Base-by-base conservation (phyloP, 805 yeast species). In the Blastobotrys muscicola region DNA sequence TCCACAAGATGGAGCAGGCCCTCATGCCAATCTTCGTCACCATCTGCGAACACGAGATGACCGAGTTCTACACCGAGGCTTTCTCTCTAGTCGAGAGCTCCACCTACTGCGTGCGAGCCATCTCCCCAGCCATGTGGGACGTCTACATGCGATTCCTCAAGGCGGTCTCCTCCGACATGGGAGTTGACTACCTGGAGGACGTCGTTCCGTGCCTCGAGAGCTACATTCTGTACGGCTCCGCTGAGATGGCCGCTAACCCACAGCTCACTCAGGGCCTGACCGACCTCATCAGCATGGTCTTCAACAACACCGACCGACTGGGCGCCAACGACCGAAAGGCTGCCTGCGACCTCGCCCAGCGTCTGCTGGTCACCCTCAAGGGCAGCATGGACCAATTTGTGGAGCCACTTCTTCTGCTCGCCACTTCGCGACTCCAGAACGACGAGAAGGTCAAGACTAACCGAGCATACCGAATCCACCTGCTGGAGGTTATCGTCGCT, bases 81-180 rank as follows among this genome's bases (percentile, higher is more conserved):
- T 75, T 86, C 58, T 94, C 85, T 48, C 68, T 92, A 56, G 76
- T 85, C 39, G 81, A 80, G 42, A 78, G 78, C 52, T 75, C 78
- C 48, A 75, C 85, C 14, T 76, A 80, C 58, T 60, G 79, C 45
- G 62, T 78, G 7, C 72, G 83, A 58, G 54, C 60, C 12, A 75
- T 83, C 13, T 75, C 86, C 2, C 82, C 84, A 5, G 62, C 69
- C 29, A 78, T 87, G 69, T 90, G 97, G 96, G 69, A 70, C 43
- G 63, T 80, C 38, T 78, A 86, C 52, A 76, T 71, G 41, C 58
- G 67, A 37, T 61, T 84, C 67, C 67, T 41, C 55, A 61, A 48
- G 39, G 59, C 50, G 16, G 58, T 64, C 51, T 59, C 58, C 38
- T 64, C 63, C 3, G 59, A 62, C 8, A 20, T 20, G 26, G 78